Percentiles rank a stretch among this genome's conserved stretches.
Conservation (phyloP, 345 rosid species). For the Dimocarpus longan region DNA sequence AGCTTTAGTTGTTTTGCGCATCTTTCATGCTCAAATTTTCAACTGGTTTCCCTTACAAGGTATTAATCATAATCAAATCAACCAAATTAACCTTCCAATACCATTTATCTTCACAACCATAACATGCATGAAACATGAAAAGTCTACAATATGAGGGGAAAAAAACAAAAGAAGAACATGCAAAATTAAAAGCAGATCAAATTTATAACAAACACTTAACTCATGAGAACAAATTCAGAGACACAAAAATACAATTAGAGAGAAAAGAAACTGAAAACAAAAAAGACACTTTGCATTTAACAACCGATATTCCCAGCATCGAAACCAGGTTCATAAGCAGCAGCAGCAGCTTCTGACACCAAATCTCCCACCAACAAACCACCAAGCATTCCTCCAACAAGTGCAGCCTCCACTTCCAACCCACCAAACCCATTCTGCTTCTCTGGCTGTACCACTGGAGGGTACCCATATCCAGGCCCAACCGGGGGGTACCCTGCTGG, state of each 20-base stretch:
- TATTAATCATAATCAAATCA: too few species aligned
- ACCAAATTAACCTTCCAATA: too few species aligned
- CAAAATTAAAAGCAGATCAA: background rate
- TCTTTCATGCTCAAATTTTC: too few species aligned
- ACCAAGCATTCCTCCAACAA: conserved; percentile 4
- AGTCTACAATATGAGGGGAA: too few species aligned
- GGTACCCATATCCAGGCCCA: background rate
- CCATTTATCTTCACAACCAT: too few species aligned
- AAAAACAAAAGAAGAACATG: too few species aligned
- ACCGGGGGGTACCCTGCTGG: background rate
- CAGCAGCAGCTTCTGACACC: background rate
- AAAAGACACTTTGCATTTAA: background rate
- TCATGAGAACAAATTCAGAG: background rate
- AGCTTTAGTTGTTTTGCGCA: too few species aligned
- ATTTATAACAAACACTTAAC: background rate
- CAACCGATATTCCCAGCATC: background rate
- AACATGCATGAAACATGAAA: too few species aligned
- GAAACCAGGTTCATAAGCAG: background rate
- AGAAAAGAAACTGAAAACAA: background rate
- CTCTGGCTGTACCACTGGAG: background rate
- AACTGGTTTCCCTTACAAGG: too few species aligned
- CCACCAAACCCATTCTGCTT: background rate
- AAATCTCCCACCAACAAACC: background rate
- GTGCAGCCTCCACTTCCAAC: background rate
- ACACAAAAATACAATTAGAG: background rate